phyloP scores from a whole-genome alignment of 164 flowering plant species.

The Magnolia changhungtana region DNA sequence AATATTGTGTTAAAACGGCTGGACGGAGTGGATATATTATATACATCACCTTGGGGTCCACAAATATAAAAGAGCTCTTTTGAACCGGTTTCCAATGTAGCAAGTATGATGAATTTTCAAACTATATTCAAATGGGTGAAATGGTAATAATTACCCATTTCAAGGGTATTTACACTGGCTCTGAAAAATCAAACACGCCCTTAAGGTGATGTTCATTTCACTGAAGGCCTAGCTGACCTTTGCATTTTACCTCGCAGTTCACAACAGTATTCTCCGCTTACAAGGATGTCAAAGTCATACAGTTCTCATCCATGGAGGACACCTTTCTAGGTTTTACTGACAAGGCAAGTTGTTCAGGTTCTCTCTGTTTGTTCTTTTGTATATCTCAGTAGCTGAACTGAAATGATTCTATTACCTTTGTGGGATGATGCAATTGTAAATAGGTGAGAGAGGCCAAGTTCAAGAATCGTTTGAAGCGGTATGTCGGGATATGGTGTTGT shows the following conservation, averaged over 20 bases:
- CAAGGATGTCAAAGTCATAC: conserved; percentile 81
- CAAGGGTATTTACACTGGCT: too few species aligned
- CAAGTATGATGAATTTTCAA: too few species aligned
- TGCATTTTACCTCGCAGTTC: conserved; percentile 38
- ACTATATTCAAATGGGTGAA: too few species aligned
- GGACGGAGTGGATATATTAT: too few species aligned
- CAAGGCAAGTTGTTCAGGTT: conserved; percentile 53
- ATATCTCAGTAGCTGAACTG: background rate
- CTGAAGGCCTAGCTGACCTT: conserved; percentile 3
- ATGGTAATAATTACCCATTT: too few species aligned
- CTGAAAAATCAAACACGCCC: background rate
- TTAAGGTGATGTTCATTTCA: background rate
- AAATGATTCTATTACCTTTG: background rate
- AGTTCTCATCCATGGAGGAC: conserved; percentile 87
- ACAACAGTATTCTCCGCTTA: conserved; percentile 58
- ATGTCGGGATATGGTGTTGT: conserved; percentile 93
- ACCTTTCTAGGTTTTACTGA: conserved; percentile 75
- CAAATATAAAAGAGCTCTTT: too few species aligned
- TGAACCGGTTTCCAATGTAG: too few species aligned
- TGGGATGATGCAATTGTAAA: conserved; percentile 1
- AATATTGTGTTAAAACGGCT: too few species aligned
- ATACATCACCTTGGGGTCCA: too few species aligned
- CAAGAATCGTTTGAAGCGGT: conserved; percentile 73
- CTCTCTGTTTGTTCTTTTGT: background rate
- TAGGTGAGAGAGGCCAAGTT: conserved; percentile 72